Conservation (phyloP, 805 yeast genomes). For the Candida glaebosa region DNA sequence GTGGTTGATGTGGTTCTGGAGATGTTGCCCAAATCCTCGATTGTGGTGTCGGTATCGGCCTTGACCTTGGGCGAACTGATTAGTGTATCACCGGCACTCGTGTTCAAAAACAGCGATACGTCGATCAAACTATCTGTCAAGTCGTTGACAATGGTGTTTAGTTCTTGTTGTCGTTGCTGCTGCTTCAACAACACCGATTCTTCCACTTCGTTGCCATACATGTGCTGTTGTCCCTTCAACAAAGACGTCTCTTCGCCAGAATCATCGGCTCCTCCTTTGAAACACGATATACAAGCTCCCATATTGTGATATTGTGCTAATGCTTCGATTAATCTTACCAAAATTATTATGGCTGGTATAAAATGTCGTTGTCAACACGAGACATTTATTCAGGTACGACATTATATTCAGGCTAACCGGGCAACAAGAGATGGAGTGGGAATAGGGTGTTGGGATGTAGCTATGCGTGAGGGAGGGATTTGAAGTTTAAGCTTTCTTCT, state of each 20-base stretch:
- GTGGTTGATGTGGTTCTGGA: slow-evolving; percentile 10
- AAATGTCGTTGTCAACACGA: neutral
- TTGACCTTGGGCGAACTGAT: neutral
- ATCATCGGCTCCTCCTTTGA: slow-evolving; percentile 35
- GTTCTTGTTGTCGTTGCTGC: slow-evolving; percentile 45
- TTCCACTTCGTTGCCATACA: slow-evolving; percentile 33
- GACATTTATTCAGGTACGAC: too few relatives aligned
- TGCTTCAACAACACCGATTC: slow-evolving; percentile 36
- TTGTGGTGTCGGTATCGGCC: neutral
- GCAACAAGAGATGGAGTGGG: too few relatives aligned
- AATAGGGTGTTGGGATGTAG: too few relatives aligned
- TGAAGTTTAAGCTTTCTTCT: too few relatives aligned
- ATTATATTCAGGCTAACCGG: too few relatives aligned
- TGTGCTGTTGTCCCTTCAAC: slow-evolving; percentile 21
- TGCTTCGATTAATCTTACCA: neutral
- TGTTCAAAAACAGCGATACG: slow-evolving; percentile 29
- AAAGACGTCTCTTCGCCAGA: slow-evolving; percentile 38
- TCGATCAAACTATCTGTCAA: slow-evolving; percentile 33
- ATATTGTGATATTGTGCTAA: slow-evolving; percentile 16
- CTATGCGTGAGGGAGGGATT: too few relatives aligned
- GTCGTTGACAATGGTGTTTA: slow-evolving; percentile 46
- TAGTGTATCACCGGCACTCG: slow-evolving; percentile 7
- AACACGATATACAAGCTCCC: slow-evolving; percentile 51
- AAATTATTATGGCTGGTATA: neutral
- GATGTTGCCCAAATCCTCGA: neutral